Evolutionary conservation across 257 asterid genomes (phyloP), one percentile per base, ranked within the genome.

Genomic region (Coffea eugenioides): DNA sequence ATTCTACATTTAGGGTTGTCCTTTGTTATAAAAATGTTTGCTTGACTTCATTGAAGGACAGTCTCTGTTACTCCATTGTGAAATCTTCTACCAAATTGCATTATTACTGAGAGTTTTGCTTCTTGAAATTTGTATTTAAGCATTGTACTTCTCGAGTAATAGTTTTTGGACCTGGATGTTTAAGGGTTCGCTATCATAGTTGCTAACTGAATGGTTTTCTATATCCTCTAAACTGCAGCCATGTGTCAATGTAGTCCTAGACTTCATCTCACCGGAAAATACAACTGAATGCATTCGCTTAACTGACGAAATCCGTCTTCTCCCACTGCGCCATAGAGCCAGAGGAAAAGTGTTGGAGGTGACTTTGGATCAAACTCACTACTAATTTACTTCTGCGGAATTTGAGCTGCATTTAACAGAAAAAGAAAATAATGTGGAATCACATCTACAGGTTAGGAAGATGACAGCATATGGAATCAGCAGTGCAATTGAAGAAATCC

Each of bases 251-350:
- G 82, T 94, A 67, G 94, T 91, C 69, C 59, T 94, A 89, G 94
- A 94, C 90, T 96, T 96, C 90, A 86, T 94, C 87, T 96, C 99
- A 18, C 99, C 99, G 14, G 99, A 96, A 88, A 96, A 84, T 86
- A 92, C 90, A 52, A 77, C 93, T 34, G 95, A 88, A 80, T 92
- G 98, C 85, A 82, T 92, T 69, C 88, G 89, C 79, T 64, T 94
- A 89, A 86, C 82, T 74, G 97, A 96, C 68, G 98, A 96, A 86
- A 94, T 96, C 57, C 96, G 97, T 57, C 88, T 82, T 73, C 98
- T 96, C 82, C 98, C 99, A 59, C 18, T 75, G 51, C 88, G 80
- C 76, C 99, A 96, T 90, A 91, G 87, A 86, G 97, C 97, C 82
- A 89, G 85, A 87, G 87, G 81, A 79, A 94, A 87, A 87, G 76